Base-by-base conservation (phyloP, 1,284 basidiomycete genomes). In the Melampsora americana region DNA sequence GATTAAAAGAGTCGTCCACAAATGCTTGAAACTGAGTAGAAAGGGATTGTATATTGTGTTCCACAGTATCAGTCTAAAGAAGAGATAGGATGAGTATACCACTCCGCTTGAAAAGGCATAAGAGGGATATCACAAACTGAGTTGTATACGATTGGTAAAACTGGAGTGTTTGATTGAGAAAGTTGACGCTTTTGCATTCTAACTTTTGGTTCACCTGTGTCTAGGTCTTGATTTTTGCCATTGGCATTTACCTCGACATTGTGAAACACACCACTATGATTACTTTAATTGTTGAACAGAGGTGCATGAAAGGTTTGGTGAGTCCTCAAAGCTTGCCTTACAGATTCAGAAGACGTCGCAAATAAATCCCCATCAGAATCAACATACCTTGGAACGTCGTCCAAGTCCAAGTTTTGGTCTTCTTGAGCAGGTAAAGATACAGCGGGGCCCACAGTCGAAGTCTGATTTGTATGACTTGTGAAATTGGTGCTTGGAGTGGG, bases 101-200 rank as follows among this genome's bases (percentile, higher is more conserved):
- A 56, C 7, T 23, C 53, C 20, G 3, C 26, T n/a, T 44, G 14
- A 48, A 23, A 0, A 66, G 1, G n/a, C 2, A 35, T 62, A 32
- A 6, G 28, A n/a, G 64, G 28, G 28, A 62, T 5, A 9, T 23
- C 5, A 60, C 73, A 60, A 32, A 75, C 73, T n/a, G 73, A 75
- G 32, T 75, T 75, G 56, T 67, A 75, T 23, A 75, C 23, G 32
- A 75, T 67, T n/a, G 66, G 18, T 20, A 66, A 53, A 2, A 60
- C 61, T 32, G 65, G 32, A 20, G n/a, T 28, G 26, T 56, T 28
- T n/a, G 53, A 56, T 56, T 56, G 9, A 23, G 20, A 6, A n/a
- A 56, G 53, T 28, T 56, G 53, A 28, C 53, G 53, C 26, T 56
- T 56, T 56, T 56, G 20, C 53, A 56, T 56, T 56, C 53, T 56